Evolutionary conservation across 2,329 filamentous ascomycete species (phyloP).

Genomic region (Alternaria angustiovoidea): DNA sequence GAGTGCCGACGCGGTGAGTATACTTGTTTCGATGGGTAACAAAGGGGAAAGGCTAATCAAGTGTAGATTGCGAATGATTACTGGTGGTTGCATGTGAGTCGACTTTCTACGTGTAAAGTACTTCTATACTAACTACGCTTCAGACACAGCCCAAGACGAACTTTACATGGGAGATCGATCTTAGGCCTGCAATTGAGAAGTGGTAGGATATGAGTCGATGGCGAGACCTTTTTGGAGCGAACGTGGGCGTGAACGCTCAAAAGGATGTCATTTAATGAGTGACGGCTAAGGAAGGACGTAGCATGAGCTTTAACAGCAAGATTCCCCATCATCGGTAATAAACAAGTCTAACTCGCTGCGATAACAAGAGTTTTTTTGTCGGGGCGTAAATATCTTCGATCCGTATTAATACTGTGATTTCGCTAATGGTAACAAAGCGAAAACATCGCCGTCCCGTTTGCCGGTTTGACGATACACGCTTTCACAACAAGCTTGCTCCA

Average conservation of each 20-base stretch:
- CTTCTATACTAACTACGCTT: too few species aligned
- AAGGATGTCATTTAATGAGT: not conserved
- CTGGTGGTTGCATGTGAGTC: conserved; percentile 72
- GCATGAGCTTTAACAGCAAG: not conserved
- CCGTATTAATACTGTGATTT: not conserved
- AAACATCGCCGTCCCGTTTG: not conserved
- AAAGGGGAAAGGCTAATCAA: too few species aligned
- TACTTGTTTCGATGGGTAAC: too few species aligned
- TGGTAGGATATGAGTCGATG: conserved; percentile 63
- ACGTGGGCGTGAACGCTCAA: too few species aligned
- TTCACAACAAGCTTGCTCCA: not conserved
- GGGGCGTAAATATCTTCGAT: not conserved
- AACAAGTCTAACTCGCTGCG: not conserved
- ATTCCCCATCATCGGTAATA: fast-evolving
- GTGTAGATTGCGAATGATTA: conserved; percentile 83
- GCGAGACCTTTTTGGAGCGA: too few species aligned
- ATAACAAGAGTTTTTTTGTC: fast-evolving
- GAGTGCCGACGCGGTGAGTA: conserved; percentile 73
- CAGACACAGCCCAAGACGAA: conserved; percentile 75
- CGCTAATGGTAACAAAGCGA: not conserved
- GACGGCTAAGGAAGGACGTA: not conserved
- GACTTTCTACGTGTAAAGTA: too few species aligned
- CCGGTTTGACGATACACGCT: not conserved
- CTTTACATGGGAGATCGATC: conserved; percentile 83
- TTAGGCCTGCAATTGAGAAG: conserved; percentile 83